phyloP scores from a whole-genome alignment of 495 filamentous ascomycete species.

The Penicillium tannophilum region DNA sequence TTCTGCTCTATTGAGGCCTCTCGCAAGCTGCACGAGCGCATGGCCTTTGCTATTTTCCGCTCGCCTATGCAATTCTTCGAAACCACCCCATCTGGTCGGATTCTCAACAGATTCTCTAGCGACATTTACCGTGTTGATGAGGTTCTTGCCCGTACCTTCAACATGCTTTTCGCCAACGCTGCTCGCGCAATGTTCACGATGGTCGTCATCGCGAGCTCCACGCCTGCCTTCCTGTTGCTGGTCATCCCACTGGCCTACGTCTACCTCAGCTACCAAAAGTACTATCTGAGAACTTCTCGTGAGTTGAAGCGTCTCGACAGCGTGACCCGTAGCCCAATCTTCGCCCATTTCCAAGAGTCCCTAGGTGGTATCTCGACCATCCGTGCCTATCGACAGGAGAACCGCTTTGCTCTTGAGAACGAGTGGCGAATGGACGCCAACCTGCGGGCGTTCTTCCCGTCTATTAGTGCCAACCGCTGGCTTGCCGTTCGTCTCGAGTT shows the following conservation, averaged over 20 bases:
- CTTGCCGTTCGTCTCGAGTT: constrained; percentile 94
- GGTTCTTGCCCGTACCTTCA: constrained; percentile 87
- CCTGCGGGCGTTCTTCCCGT: constrained; percentile 92
- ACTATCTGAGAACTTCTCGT: constrained; percentile 93
- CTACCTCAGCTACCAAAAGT: constrained; percentile 94
- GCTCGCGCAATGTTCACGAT: constrained; percentile 86
- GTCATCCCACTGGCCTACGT: constrained; percentile 78
- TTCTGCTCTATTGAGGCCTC: constrained; percentile 99
- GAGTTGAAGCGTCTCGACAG: constrained; percentile 97
- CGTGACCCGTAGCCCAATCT: constrained; percentile 92
- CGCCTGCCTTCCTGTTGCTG: constrained; percentile 77
- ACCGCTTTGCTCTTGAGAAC: constrained; percentile 87
- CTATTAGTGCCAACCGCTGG: constrained; percentile 95
- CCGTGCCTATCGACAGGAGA: constrained; percentile 88
- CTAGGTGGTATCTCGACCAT: constrained; percentile 96
- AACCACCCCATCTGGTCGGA: constrained; percentile 94
- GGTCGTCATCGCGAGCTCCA: constrained; percentile 77
- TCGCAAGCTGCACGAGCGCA: constrained; percentile 93
- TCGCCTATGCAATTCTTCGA: constrained; percentile 99
- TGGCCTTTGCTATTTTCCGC: constrained; percentile 97
- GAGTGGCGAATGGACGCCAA: constrained; percentile 98
- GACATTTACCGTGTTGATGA: constrained; percentile 97
- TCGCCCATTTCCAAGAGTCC: constrained; percentile 98
- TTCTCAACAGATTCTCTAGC: constrained; percentile 96
- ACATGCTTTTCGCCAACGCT: constrained; percentile 90